A percentile compares a stretch with the other conserved stretches of the same genome.
Evolutionary conservation across 257 asterid species (phyloP).

Genomic region (Solanum piurae): DNA sequence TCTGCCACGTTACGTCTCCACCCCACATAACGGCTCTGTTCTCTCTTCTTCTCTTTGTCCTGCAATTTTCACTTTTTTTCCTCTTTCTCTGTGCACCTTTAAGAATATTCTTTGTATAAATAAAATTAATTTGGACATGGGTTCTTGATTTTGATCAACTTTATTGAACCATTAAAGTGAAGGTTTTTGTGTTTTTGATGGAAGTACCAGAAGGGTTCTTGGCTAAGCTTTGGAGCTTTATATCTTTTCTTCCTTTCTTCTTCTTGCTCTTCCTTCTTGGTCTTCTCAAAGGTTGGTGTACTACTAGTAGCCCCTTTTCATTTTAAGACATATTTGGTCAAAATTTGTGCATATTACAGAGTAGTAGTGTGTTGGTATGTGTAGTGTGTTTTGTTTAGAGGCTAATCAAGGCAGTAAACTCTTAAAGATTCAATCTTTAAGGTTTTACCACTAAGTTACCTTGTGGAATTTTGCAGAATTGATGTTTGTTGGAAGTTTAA

Average conservation of each 20-base stretch:
- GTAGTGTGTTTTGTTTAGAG: background rate
- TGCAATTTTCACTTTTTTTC: background rate
- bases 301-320: background rate
- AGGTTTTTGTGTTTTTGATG: slow-evolving; percentile 18
- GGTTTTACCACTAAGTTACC: background rate
- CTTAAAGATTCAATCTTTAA: background rate
- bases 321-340: background rate
- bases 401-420: background rate
- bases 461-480: background rate
- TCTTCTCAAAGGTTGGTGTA: slow-evolving; percentile 43
- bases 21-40: background rate
- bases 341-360: background rate
- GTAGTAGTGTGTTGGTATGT: background rate
- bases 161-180: background rate
- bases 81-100: background rate
- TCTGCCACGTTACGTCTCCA: slow-evolving; percentile 6
- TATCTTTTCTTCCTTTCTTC: slow-evolving; percentile 80
- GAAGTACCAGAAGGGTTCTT: slow-evolving; percentile 70
- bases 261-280: slow-evolving; percentile 63
- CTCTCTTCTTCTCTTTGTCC: background rate
- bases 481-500: background rate
- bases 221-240: slow-evolving; percentile 64
- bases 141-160: background rate
- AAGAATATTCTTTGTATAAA: background rate
- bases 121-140: background rate